Evolutionary conservation across 148 eudicot species (phyloP).

Genomic region (Cornus suecica): DNA sequence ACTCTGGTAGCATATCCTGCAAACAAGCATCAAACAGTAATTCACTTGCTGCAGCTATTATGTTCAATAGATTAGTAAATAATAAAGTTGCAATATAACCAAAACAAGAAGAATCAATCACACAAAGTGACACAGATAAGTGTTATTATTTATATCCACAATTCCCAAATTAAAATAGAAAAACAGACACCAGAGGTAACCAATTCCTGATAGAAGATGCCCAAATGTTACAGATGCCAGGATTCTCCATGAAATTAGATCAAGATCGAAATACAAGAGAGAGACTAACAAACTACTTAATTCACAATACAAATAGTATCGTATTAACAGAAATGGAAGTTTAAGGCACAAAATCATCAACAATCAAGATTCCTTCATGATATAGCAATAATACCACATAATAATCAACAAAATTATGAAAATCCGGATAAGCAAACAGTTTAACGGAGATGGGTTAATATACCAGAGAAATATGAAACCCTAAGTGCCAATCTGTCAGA

Average conservation of each 20-base stretch:
- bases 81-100: neutral
- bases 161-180: neutral
- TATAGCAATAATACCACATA: neutral
- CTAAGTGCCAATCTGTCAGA: slow-evolving; percentile 83
- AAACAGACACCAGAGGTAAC: neutral
- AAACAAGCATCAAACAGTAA: slow-evolving; percentile 13
- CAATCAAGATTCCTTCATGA: neutral
- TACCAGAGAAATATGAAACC: slow-evolving; percentile 92
- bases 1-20: slow-evolving; percentile 99
- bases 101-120: neutral
- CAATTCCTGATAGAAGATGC: neutral
- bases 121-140: neutral
- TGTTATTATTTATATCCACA: neutral
- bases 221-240: neutral
- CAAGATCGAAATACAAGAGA: neutral
- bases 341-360: neutral
- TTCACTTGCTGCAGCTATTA: slow-evolving; percentile 1
- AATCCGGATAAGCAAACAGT: neutral
- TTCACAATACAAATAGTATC: neutral
- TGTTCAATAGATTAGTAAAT: slow-evolving; percentile 2
- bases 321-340: neutral
- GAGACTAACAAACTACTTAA: neutral
- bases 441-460: neutral
- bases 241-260: neutral
- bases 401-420: neutral